A percentile compares a stretch with the other conserved stretches of the same genome.
These are phyloP conservation scores for Aspergillus terreus DNA, from an alignment of 2,329 filamentous ascomycete species.

Conservation along the genomic window DNA sequence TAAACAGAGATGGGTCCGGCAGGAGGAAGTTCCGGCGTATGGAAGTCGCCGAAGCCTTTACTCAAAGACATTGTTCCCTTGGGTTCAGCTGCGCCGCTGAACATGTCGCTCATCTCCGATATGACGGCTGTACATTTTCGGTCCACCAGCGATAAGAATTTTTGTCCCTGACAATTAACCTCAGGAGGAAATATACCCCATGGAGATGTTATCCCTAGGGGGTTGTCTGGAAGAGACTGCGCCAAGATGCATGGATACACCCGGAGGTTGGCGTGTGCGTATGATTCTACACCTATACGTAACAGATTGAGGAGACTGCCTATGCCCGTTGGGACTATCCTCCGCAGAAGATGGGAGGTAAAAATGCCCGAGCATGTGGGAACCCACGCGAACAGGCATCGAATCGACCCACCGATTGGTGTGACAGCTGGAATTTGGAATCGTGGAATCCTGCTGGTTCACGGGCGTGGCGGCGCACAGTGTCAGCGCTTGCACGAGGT, in stretches of 20 bases:
- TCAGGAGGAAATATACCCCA: background rate
- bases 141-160: too few species aligned
- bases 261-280: background rate
- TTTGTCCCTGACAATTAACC: background rate
- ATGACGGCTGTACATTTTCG: background rate
- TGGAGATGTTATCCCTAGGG: too few species aligned
- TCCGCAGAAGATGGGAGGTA: background rate
- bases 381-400: too few species aligned
- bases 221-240: too few species aligned
- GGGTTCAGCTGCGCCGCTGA: background rate
- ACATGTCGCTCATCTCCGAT: background rate
- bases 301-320: background rate
- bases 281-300: background rate
- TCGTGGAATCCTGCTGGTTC: background rate
- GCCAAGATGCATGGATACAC: background rate
- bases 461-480: background rate
- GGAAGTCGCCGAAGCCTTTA: background rate
- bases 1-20: conserved; percentile 1
- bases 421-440: background rate
- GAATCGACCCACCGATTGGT: background rate
- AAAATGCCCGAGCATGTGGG: background rate
- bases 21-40: background rate
- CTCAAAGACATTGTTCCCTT: background rate
- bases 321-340: background rate
- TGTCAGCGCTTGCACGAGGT: background rate